These are phyloP conservation scores for Scheffersomyces amazonensis DNA, from an alignment of 805 yeast genomes.

Conservation along the genomic window DNA sequence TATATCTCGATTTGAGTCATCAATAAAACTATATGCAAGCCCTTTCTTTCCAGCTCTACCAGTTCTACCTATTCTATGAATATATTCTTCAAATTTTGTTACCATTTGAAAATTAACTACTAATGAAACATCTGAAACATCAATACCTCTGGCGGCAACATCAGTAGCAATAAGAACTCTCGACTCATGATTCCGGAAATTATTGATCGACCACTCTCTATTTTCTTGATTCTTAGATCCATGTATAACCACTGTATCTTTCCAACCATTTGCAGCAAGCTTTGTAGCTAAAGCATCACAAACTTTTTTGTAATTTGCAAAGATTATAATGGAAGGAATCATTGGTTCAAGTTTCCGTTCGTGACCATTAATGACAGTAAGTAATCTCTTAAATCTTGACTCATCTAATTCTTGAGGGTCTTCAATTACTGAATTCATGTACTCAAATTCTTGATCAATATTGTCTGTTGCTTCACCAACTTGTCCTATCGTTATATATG, in stretches of 20 bases:
- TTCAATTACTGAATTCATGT: slow-evolving; percentile 11
- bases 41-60: slow-evolving; percentile 92
- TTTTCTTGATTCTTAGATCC: slow-evolving; percentile 85
- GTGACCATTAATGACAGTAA: slow-evolving; percentile 38
- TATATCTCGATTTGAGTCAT: slow-evolving; percentile 51
- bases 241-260: slow-evolving; percentile 62
- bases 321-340: slow-evolving; percentile 55
- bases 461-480: slow-evolving; percentile 63
- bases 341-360: slow-evolving; percentile 24
- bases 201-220: slow-evolving; percentile 72
- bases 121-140: slow-evolving; percentile 79
- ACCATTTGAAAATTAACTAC: slow-evolving; percentile 89
- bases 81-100: slow-evolving; percentile 71
- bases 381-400: slow-evolving; percentile 42
- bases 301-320: slow-evolving; percentile 71
- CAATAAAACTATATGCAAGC: slow-evolving; percentile 69
- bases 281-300: slow-evolving; percentile 66
- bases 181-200: slow-evolving; percentile 52
- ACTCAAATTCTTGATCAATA: slow-evolving; percentile 65
- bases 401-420: slow-evolving; percentile 25
- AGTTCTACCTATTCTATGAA: slow-evolving; percentile 94
- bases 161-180: slow-evolving; percentile 86
- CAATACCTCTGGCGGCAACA: slow-evolving; percentile 95
- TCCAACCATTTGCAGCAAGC: slow-evolving; percentile 42
- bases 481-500: slow-evolving; percentile 63